Evolutionary conservation across 345 rosid species (phyloP), one percentile per base, ranked within the genome.

Genomic region (Clarkia xantiana): DNA sequence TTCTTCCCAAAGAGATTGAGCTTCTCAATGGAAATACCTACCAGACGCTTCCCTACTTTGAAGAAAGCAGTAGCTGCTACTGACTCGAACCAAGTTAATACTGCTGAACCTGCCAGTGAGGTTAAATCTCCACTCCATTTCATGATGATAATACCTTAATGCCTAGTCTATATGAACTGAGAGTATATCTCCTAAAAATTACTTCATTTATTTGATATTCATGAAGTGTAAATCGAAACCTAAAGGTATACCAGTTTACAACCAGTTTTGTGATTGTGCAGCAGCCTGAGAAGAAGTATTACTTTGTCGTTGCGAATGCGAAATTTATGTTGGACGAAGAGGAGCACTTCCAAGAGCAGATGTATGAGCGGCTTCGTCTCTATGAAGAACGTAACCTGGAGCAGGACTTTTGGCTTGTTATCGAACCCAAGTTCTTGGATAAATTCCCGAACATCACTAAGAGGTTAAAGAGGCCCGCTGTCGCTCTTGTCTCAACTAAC

Each of bases 311-410:
- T 22, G 97, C 97, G 0, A 89, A 86, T 45, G 95, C 97, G 1
- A 85, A 89, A 55, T 85, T 89, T 78, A 82, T 89, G 97, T 70
- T 89, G 61, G 97, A 89, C 51, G 97, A 89, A 71, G 97, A 89
- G 66, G 97, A 85, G 73, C 97, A 89, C 62, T 89, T 89, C 60
- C 52, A 77, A 73, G 97, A 89, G 76, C 86, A 56, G 14, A 15
- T 89, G 71, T 85, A 71, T 13, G 97, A 89, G 69, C 74, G 94
- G 53, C 90, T 72, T 18, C 82, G 86, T 8, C 11, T 56, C 62
- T 89, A 66, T 53, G 84, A 76, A 49, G 98, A 90, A 58, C 80
- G 81, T 22, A 62, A 73, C 2, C 71, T 49, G 38, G 78, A 78
- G 62, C 81, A 52, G 42, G 98, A 90, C 68, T 90, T 81, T 42